A percentile compares a stretch with the other conserved stretches of the same genome.
These are phyloP conservation scores for Cyamopsis tetragonoloba DNA, from an alignment of 306 rosid genomes.

Conservation along the genomic window DNA sequence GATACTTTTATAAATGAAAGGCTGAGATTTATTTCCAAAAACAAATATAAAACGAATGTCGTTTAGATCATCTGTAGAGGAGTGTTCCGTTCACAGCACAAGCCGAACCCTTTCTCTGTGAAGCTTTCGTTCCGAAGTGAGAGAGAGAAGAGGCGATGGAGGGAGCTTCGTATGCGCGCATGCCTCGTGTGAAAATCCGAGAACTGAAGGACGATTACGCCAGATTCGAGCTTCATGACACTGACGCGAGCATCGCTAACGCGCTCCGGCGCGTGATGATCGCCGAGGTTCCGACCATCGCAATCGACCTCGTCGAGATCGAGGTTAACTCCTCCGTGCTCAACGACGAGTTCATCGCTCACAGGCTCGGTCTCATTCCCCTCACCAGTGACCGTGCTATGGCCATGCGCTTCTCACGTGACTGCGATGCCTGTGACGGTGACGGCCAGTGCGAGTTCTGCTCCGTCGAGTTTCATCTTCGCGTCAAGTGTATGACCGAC, in stretches of 20 bases:
- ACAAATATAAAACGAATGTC: no score
- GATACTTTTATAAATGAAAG: no score
- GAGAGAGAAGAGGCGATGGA: conserved; percentile 36
- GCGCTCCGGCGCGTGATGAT: conserved; percentile 98
- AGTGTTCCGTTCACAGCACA: no score
- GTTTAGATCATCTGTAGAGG: no score
- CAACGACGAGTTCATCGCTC: conserved; percentile 93
- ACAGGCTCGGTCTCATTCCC: conserved; percentile 88
- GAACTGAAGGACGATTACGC: conserved; percentile 70
- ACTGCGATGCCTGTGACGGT: conserved; percentile 97
- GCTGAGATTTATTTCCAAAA: no score
- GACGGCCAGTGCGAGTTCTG: conserved; percentile 98
- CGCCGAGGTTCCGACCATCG: conserved; percentile 88
- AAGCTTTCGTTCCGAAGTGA: no score
- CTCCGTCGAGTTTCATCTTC: conserved; percentile 93
- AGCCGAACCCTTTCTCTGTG: no score
- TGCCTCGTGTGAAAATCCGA: conserved; percentile 79
- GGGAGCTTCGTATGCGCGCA: conserved; percentile 72
- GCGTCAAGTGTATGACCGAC: conserved; percentile 70
- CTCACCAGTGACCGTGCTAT: conserved; percentile 87
- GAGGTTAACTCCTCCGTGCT: conserved; percentile 96
- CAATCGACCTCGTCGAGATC: conserved; percentile 90
- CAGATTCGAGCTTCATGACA: conserved; percentile 87
- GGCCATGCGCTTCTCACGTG: conserved; percentile 99
- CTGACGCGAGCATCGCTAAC: conserved; percentile 85